Evolutionary conservation across 169 alveolate genomes (phyloP), one percentile per base, ranked within the genome.

Genomic region (Plasmodium ovale): DNA sequence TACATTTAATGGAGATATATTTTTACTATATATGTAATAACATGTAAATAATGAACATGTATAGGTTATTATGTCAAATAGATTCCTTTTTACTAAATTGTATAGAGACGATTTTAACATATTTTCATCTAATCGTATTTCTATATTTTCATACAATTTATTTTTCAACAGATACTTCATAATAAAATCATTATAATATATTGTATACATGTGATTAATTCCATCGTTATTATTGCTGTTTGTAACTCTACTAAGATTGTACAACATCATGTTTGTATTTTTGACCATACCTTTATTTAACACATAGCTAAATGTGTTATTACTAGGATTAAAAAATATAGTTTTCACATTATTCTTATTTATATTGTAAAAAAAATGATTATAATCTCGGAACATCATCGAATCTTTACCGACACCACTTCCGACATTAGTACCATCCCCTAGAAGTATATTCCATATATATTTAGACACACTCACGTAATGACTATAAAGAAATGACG

Each of bases 121-220:
- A 39, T 37, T 84, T 0, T 84, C 91, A 19, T 84, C 85, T 10
- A 84, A 14, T 68, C 27, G 19, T 4, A 84, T 39, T 25, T 84
- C 87, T 29, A 84, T 65, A 54, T 84, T 35, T 84, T 84, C 91
- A 16, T 84, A 84, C 3, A 51, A 6, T 62, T 68, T 67, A 54
- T 84, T 84, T 84, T 84, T 84, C 3, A 84, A 31, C 10, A 84
- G n/a, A 68, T 67, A 84, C 23, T 68, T 68, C 91, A 84, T 68
- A 12, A 84, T 67, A 44, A 68, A 84, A 23, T 84, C 91, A 54
- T 65, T 67, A 21, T 84, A 84, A 54, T 67, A 84, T 12, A 69
- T 42, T 39, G 85, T 68, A 14, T 84, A 56, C 39, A 68, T 27
- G 3, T 58, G 53, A 23, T 53, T 72, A 2, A 7, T 21, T 6